Evolutionary conservation across 306 rosid genomes (phyloP).

Genomic region (Dalbergia cultrata): DNA sequence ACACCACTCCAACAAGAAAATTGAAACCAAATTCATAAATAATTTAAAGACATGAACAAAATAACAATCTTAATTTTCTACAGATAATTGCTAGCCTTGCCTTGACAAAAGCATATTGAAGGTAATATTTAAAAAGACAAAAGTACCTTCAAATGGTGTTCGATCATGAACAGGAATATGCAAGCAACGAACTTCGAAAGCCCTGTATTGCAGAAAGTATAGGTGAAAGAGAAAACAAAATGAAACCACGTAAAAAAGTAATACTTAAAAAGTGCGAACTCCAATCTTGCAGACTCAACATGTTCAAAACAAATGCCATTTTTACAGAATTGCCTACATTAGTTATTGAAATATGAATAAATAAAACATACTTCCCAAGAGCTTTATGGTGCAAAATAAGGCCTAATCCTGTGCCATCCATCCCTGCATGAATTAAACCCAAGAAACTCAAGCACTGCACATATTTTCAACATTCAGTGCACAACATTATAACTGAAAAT

Average conservation of each 20-base stretch:
- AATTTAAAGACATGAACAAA: neutral
- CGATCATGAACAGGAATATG: conserved; percentile 86
- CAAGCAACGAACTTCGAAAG: conserved; percentile 91
- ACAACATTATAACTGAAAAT: neutral
- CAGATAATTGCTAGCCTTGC: neutral
- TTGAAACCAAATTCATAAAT: neutral
- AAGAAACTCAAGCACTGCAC: conserved; percentile 33
- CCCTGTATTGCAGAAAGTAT: conserved; percentile 60
- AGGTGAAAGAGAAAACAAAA: conserved; percentile 19
- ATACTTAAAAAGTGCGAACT: neutral
- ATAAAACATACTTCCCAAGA: conserved; percentile 81
- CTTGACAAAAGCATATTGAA: conserved; percentile 33
- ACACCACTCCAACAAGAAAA: neutral
- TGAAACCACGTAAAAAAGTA: neutral
- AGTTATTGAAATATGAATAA: conserved; percentile 11
- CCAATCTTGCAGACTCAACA: conserved; percentile 9
- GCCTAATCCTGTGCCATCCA: conserved; percentile 94
- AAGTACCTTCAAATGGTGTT: conserved; percentile 90
- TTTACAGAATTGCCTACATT: neutral
- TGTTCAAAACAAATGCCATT: neutral
- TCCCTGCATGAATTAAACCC: conserved; percentile 60
- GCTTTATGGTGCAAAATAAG: conserved; percentile 92
- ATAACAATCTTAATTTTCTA: neutral
- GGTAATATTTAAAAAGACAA: conserved; percentile 30
- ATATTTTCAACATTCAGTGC: conserved; percentile 7